Evolutionary conservation across 1,284 basidiomycete genomes (phyloP).

Genomic region (Peniophora sp.): DNA sequence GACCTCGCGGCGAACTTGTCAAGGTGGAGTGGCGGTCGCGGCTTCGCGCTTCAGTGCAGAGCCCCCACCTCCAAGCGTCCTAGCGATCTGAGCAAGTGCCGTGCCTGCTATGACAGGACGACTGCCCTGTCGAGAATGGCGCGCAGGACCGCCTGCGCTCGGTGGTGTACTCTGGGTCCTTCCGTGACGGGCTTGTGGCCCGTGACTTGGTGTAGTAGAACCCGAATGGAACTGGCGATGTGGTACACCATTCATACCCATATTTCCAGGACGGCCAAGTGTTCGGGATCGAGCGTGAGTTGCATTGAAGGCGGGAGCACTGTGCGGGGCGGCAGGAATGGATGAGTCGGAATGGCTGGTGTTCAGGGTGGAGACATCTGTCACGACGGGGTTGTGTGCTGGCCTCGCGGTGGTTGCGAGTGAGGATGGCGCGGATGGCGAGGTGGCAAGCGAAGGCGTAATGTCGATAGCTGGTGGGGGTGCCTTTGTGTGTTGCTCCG

Average conservation of each 20-base stretch:
- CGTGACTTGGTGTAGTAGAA: conserved; percentile 10
- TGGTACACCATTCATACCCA: conserved; percentile 15
- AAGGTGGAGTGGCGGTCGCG: conserved; percentile 5
- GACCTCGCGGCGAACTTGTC: no score
- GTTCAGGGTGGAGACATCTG: conserved; percentile 5
- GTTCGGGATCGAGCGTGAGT: conserved; percentile 47
- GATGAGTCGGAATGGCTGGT: conserved; percentile 3
- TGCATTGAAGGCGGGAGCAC: conserved; percentile 21
- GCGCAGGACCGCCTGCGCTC: conserved; percentile 19
- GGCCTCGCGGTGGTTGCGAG: background rate
- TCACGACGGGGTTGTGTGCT: conserved; percentile 1
- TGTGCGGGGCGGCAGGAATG: conserved; percentile 21
- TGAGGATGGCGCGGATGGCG: background rate
- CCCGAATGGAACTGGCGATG: conserved; percentile 29
- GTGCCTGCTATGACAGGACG: conserved; percentile 63
- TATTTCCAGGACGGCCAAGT: conserved; percentile 28
- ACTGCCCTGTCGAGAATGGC: conserved; percentile 35
- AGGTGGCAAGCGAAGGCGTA: background rate
- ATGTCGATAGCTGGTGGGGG: background rate
- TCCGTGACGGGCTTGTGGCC: conserved; percentile 26
- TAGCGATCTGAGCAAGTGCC: conserved; percentile 54
- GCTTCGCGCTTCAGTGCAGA: conserved; percentile 17
- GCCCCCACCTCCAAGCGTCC: conserved; percentile 40
- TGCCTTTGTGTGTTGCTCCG: background rate
- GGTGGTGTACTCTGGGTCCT: conserved; percentile 64